Percentiles rank a stretch among this genome's conserved stretches.
Conservation (phyloP, 2,329 filamentous ascomycete genomes). For the Sphaerostilbella broomeana region DNA sequence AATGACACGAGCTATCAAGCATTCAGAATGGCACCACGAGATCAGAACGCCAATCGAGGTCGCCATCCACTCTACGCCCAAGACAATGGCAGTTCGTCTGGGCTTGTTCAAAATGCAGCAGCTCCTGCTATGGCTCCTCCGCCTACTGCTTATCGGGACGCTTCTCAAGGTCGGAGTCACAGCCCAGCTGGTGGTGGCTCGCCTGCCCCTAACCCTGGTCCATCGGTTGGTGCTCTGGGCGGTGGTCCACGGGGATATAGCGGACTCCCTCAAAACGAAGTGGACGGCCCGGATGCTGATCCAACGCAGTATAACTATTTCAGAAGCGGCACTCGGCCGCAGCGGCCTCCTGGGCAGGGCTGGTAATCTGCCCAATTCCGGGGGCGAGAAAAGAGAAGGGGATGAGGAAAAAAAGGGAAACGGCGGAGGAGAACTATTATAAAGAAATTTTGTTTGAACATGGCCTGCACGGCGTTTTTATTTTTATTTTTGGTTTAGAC, state of each 20-base stretch:
- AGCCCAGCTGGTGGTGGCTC: constrained; percentile 11
- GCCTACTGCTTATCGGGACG: constrained; percentile 22
- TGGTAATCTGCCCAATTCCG: constrained; percentile 25
- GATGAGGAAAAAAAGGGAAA: neutral
- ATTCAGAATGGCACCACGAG: constrained; percentile 19
- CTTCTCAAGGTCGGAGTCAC: constrained; percentile 18
- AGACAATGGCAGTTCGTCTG: constrained; percentile 47
- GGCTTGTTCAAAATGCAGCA: constrained; percentile 48
- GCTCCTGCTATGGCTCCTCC: constrained; percentile 40
- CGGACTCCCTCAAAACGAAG: constrained; percentile 48
- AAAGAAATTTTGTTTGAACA: constrained; percentile 10
- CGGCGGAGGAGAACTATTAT: too few relatives aligned
- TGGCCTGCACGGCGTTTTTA: constrained; percentile 15
- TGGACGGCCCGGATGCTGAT: constrained; percentile 30
- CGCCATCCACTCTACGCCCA: constrained; percentile 45
- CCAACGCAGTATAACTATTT: constrained; percentile 53
- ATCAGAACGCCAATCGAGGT: constrained; percentile 24
- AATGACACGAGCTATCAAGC: constrained; percentile 26
- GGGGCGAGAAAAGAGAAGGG: neutral
- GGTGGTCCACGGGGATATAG: constrained; percentile 56
- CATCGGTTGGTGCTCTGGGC: constrained; percentile 45
- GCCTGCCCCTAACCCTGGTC: constrained; percentile 27
- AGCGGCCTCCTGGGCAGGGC: constrained; percentile 32
- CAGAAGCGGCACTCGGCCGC: constrained; percentile 30
- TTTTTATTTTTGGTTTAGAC: constrained; percentile 17